A percentile compares a stretch with the other conserved stretches of the same genome.
Conservation (phyloP, 2,329 filamentous ascomycete genomes). For the Thermomyces lanuginosus region DNA sequence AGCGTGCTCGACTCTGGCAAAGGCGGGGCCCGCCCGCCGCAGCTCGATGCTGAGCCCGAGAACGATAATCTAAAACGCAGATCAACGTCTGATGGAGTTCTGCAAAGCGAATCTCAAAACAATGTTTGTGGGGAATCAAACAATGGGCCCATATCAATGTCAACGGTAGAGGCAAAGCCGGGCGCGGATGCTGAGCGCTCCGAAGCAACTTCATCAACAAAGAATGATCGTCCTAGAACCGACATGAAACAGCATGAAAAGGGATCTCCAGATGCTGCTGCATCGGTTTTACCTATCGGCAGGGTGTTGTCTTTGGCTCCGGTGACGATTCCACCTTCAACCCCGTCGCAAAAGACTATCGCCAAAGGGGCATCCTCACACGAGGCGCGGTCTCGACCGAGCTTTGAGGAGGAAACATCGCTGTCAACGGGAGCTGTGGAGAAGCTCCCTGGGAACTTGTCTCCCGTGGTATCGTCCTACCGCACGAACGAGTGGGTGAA, state of each 20-base stretch:
- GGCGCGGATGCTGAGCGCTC: too few species aligned
- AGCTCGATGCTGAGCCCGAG: too few species aligned
- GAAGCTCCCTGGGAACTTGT: slow-evolving; percentile 52
- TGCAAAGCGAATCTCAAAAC: neutral
- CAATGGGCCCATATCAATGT: too few species aligned
- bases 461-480: slow-evolving; percentile 63
- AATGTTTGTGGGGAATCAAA: neutral
- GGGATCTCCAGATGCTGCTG: neutral
- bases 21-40: too few species aligned
- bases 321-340: slow-evolving; percentile 1
- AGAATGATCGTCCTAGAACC: too few species aligned
- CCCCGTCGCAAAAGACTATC: neutral
- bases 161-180: too few species aligned
- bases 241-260: neutral
- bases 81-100: neutral
- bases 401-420: slow-evolving; percentile 10
- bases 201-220: too few species aligned
- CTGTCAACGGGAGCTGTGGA: slow-evolving; percentile 29
- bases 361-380: slow-evolving; percentile 1
- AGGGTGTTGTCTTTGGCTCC: slow-evolving; percentile 2
- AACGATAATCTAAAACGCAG: neutral
- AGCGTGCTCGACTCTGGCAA: neutral
- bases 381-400: slow-evolving; percentile 4
- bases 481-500: slow-evolving; percentile 95
- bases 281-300: neutral